Percentiles rank a stretch among this genome's conserved stretches.
Conservation (phyloP, 1,284 basidiomycete genomes). For the Sanghuangporus sanghuang region DNA sequence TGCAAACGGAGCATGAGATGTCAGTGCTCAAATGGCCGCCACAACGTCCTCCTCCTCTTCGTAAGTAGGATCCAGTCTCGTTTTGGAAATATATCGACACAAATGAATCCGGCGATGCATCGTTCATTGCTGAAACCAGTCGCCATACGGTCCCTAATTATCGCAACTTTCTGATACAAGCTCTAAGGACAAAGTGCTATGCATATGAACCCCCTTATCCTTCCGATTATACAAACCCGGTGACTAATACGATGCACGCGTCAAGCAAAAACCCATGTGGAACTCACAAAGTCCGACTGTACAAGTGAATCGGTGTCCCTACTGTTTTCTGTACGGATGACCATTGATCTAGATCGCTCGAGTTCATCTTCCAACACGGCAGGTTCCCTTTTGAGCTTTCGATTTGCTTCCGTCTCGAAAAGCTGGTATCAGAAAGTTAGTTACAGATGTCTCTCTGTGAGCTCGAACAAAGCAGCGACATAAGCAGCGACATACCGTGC, state of each 20-base stretch:
- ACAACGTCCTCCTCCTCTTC: conserved; percentile 20
- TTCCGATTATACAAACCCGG: no score
- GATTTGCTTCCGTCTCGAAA: conserved; percentile 80
- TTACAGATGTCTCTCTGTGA: background rate
- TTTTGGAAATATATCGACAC: no score
- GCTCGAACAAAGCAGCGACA: conserved; percentile 29
- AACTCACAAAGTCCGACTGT: conserved; percentile 2
- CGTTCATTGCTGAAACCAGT: no score
- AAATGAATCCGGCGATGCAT: no score
- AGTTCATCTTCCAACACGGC: conserved; percentile 34
- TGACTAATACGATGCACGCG: no score
- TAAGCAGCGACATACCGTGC: conserved; percentile 68
- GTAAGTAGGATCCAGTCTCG: no score
- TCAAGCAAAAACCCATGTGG: conserved; percentile 8
- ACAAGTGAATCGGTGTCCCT: background rate
- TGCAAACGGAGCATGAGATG: conserved; percentile 14
- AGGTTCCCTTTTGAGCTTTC: conserved; percentile 80
- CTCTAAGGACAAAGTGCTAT: no score
- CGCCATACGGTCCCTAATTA: no score
- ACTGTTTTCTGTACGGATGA: background rate
- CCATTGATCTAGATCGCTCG: background rate
- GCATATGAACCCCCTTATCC: no score
- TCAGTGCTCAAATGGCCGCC: conserved; percentile 45
- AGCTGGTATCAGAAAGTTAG: conserved; percentile 43
- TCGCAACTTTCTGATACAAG: no score